Percentiles rank a stretch among this genome's conserved stretches.
Conservation (phyloP, 2,329 filamentous ascomycete genomes). For the Aulographum hederae region DNA sequence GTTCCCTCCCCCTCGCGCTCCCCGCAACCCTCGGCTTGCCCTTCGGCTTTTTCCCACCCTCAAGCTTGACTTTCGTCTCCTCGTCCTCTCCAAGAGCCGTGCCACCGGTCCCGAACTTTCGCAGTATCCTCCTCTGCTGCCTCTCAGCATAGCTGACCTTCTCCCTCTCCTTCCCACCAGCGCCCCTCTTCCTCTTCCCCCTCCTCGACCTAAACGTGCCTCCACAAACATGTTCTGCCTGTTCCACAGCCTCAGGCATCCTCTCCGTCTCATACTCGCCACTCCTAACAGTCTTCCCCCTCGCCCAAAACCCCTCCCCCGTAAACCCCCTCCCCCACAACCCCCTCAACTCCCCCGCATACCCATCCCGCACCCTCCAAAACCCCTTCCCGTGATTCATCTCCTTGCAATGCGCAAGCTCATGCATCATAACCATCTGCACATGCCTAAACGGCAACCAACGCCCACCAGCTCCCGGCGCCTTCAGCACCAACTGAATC, state of each 20-base stretch:
- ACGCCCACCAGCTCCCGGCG: constrained; percentile 32
- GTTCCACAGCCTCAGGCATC: constrained; percentile 29
- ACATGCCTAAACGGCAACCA: constrained; percentile 76
- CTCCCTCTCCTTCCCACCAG: constrained; percentile 23
- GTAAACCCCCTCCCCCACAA: constrained; percentile 56
- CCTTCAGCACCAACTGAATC: constrained; percentile 64
- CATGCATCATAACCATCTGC: constrained; percentile 93
- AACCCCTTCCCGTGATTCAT: constrained; percentile 79
- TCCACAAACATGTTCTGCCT: constrained; percentile 50
- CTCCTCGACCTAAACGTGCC: constrained; percentile 52
- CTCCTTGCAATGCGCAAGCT: constrained; percentile 72
- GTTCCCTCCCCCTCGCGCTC: constrained; percentile 55
- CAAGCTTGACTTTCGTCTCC: constrained; percentile 43
- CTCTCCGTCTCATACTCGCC: constrained; percentile 44
- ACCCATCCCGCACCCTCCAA: constrained; percentile 61
- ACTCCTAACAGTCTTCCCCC: constrained; percentile 43
- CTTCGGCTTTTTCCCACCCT: constrained; percentile 41
- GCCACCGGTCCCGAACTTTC: constrained; percentile 60
- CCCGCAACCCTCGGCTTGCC: constrained; percentile 56
- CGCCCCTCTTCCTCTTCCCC: constrained; percentile 35
- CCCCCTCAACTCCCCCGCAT: constrained; percentile 49
- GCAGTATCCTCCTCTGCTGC: constrained; percentile 53
- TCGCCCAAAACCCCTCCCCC: constrained; percentile 71
- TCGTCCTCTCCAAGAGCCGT: constrained; percentile 52
- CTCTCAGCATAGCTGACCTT: constrained; percentile 49